Conservation (phyloP, 1,284 basidiomycete species). For the Anthracocystis panici-leucophaei region DNA sequence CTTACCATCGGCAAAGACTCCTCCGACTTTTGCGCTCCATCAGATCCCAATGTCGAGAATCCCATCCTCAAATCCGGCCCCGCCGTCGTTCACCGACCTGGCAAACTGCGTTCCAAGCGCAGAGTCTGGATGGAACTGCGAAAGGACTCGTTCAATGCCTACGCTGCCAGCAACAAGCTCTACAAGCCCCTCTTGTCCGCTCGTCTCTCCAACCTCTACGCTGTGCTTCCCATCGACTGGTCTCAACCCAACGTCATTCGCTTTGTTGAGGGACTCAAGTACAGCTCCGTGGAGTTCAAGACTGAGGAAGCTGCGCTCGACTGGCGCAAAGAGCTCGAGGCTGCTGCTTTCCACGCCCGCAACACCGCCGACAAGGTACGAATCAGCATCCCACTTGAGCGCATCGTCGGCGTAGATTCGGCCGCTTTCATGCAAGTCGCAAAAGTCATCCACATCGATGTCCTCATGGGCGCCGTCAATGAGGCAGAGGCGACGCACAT, state of each 20-base stretch:
- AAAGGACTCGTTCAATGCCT: slow-evolving; percentile 54
- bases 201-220: slow-evolving; percentile 52
- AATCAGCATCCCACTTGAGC: slow-evolving; percentile 58
- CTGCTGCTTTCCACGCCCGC: slow-evolving; percentile 48
- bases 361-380: slow-evolving; percentile 56
- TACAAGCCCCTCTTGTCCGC: slow-evolving; percentile 57
- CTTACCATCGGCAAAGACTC: background rate
- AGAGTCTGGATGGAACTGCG: slow-evolving; percentile 59
- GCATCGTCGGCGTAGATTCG: slow-evolving; percentile 45
- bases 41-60: slow-evolving; percentile 38
- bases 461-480: slow-evolving; percentile 38
- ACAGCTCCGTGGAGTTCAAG: slow-evolving; percentile 59
- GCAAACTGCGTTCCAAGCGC: slow-evolving; percentile 52
- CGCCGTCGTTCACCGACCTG: slow-evolving; percentile 50
- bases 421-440: slow-evolving; percentile 48
- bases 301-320: slow-evolving; percentile 58
- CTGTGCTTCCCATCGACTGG: slow-evolving; percentile 53
- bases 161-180: slow-evolving; percentile 56
- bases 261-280: slow-evolving; percentile 42
- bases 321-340: slow-evolving; percentile 58
- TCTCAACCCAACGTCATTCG: slow-evolving; percentile 46
- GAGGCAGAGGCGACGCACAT: slow-evolving; percentile 4
- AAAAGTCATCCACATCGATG: slow-evolving; percentile 39
- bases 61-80: slow-evolving; percentile 58
- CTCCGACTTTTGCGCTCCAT: slow-evolving; percentile 4